A percentile compares a stretch with the other conserved stretches of the same genome.
Evolutionary conservation across 2,329 filamentous ascomycete genomes (phyloP).

Genomic region (Fusarium sp.): DNA sequence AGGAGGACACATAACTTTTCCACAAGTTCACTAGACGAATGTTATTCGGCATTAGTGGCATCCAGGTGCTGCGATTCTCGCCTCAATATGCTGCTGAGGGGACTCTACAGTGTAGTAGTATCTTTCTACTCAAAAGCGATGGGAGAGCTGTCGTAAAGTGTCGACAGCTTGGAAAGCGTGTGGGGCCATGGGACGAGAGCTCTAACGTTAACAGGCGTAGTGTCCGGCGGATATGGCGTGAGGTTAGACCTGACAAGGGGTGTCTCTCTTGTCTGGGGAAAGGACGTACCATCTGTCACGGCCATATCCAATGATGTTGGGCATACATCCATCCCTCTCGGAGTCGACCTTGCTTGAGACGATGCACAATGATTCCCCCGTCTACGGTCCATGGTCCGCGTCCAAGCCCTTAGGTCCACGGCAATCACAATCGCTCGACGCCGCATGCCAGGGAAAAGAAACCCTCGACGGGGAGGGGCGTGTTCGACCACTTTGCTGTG

Average conservation of each 20-base stretch:
- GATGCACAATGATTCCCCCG: slow-evolving; percentile 30
- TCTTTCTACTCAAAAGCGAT: slow-evolving; percentile 25
- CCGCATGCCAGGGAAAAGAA: slow-evolving; percentile 22
- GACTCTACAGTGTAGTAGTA: slow-evolving; percentile 6
- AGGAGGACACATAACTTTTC: slow-evolving; percentile 15
- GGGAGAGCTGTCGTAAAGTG: slow-evolving; percentile 31
- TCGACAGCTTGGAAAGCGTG: slow-evolving; percentile 24
- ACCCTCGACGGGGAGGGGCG: slow-evolving; percentile 22
- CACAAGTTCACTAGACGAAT: slow-evolving; percentile 23
- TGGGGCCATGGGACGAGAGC: slow-evolving; percentile 42
- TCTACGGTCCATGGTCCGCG: slow-evolving; percentile 20
- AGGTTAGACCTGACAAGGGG: slow-evolving; percentile 37
- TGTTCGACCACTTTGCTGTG: slow-evolving; percentile 2
- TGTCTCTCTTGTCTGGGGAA: slow-evolving; percentile 40
- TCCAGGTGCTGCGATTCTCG: slow-evolving; percentile 17
- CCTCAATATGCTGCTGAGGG: slow-evolving; percentile 24
- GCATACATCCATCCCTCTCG: slow-evolving; percentile 25
- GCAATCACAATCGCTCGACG: slow-evolving; percentile 32
- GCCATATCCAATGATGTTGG: slow-evolving; percentile 27
- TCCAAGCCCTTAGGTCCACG: slow-evolving; percentile 28
- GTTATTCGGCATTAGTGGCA: slow-evolving; percentile 24
- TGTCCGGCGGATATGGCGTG: slow-evolving; percentile 44
- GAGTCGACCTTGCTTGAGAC: slow-evolving; percentile 31
- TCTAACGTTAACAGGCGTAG: slow-evolving; percentile 43
- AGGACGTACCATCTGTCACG: slow-evolving; percentile 20